Percentiles rank a stretch among this genome's conserved stretches.
phyloP scores from a whole-genome alignment of 495 filamentous ascomycete genomes.

The Penicillium ucsense region DNA sequence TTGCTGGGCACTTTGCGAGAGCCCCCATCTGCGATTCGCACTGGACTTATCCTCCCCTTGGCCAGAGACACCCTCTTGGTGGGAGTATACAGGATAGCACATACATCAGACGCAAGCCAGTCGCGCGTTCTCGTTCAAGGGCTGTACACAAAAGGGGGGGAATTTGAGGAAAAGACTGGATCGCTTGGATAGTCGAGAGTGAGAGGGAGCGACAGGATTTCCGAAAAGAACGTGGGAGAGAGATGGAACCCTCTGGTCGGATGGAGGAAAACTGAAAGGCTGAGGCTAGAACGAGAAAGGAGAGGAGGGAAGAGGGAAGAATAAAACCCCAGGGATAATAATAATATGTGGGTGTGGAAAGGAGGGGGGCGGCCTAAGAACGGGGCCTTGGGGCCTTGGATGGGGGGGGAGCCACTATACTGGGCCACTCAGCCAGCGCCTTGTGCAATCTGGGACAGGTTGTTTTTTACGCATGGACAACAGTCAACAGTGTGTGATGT shows the following conservation, averaged over 20 bases:
- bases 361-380: slow-evolving; percentile 1
- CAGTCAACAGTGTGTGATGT: no score
- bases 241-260: slow-evolving; percentile 38
- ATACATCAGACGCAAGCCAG: slow-evolving; percentile 29
- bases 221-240: slow-evolving; percentile 37
- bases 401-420: no score
- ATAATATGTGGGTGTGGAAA: not conserved
- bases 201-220: slow-evolving; percentile 17
- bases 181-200: slow-evolving; percentile 10
- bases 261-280: slow-evolving; percentile 25
- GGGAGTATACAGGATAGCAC: not conserved
- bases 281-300: slow-evolving; percentile 11
- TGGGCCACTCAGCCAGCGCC: no score
- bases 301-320: slow-evolving; percentile 14
- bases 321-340: slow-evolving; percentile 5
- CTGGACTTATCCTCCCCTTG: no score
- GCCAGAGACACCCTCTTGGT: not conserved
- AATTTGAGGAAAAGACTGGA: not conserved
- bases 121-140: slow-evolving; percentile 20
- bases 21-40: no score
- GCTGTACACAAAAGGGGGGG: slow-evolving; percentile 22
- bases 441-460: no score
- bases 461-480: no score
- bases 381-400: not conserved
- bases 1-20: no score